Percentiles rank a stretch among this genome's conserved stretches.
phyloP scores from a whole-genome alignment of 176 grass and related monocot species.

The Oryza nivara region DNA sequence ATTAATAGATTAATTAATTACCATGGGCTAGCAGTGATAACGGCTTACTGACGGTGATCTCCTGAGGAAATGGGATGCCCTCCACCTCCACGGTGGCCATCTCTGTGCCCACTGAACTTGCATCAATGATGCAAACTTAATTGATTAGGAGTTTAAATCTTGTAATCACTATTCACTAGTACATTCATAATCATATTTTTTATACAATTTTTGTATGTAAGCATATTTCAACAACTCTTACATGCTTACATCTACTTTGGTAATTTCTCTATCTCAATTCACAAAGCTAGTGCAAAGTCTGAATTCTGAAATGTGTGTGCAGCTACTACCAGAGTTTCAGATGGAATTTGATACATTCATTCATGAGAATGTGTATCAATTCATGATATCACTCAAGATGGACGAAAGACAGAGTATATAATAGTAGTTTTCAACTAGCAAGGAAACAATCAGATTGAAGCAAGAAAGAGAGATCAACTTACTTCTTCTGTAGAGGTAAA shows the following conservation, averaged over 20 bases:
- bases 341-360: no score
- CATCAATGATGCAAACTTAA: not conserved
- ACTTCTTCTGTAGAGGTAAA: no score
- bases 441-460: no score
- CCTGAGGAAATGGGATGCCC: slow-evolving; percentile 42
- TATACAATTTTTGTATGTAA: not conserved
- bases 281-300: not conserved
- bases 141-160: not conserved
- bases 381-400: no score
- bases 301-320: no score
- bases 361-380: no score
- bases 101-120: slow-evolving; percentile 41
- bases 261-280: not conserved
- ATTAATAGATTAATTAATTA: not conserved
- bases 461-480: no score
- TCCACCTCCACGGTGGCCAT: slow-evolving; percentile 27
- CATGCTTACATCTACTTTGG: no score
- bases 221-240: not conserved
- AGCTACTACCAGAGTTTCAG: no score
- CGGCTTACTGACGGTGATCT: slow-evolving; percentile 27
- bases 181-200: not conserved
- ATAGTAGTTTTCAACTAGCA: no score
- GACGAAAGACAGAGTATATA: no score
- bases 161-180: not conserved
- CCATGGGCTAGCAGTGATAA: slow-evolving; percentile 39